These are phyloP conservation scores for Coemansia sp. DNA, from an alignment of 192 early-diverging fungal species.

Conservation along the genomic window DNA sequence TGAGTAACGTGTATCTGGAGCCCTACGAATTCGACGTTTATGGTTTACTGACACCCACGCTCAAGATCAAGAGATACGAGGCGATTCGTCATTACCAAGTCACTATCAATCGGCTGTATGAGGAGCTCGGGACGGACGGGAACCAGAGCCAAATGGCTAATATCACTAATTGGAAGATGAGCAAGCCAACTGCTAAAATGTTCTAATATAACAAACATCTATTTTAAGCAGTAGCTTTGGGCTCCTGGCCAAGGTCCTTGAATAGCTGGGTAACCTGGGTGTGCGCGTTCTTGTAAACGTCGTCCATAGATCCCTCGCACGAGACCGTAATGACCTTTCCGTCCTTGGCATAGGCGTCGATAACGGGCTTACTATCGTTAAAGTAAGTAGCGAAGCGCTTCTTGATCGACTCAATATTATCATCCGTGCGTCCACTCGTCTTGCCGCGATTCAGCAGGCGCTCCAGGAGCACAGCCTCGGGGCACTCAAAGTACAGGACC, in stretches of 20 bases:
- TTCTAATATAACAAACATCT: not conserved
- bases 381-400: constrained; percentile 89
- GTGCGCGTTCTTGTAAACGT: constrained; percentile 66
- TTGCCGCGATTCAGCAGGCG: constrained; percentile 92
- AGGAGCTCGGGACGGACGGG: constrained; percentile 48
- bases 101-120: constrained; percentile 61
- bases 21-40: constrained; percentile 72
- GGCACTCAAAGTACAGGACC: constrained; percentile 93
- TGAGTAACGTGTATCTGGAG: constrained; percentile 68
- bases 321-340: constrained; percentile 79
- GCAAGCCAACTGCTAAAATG: constrained; percentile 20
- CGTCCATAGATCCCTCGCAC: constrained; percentile 62
- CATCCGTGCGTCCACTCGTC: constrained; percentile 89
- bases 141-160: constrained; percentile 47
- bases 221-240: too few relatives aligned
- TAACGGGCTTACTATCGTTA: constrained; percentile 89
- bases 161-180: constrained; percentile 42
- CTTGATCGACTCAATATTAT: constrained; percentile 93
- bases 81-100: constrained; percentile 54
- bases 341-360: constrained; percentile 72
- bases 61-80: constrained; percentile 61
- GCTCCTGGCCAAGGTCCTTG: constrained; percentile 11
- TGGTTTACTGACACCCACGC: constrained; percentile 77
- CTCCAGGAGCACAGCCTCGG: constrained; percentile 87
- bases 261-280: constrained; percentile 48